Evolutionary conservation across 2,329 filamentous ascomycete genomes (phyloP), one percentile per base, ranked within the genome.

Genomic region (Sclerotinia trifoliorum): DNA sequence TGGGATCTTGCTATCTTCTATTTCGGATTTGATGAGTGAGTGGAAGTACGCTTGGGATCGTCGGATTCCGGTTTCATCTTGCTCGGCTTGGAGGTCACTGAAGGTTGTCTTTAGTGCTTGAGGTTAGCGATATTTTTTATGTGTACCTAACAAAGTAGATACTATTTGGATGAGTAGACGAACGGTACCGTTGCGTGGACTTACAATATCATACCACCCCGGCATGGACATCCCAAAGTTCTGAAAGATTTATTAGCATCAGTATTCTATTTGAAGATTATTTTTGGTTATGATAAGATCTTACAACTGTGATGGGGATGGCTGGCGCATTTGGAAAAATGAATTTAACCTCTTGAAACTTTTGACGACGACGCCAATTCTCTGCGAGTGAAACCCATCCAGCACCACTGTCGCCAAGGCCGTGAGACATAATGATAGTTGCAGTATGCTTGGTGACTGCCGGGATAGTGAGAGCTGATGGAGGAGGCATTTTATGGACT

Each of bases 371-470:
- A 67, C 93, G 88, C 90, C 91, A 97, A 80, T 94, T 93, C 82
- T 96, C 90, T 44, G 95, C 93, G 26, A 95, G 86, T 68, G 87
- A 88, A 56, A 90, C 85, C 94, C 92, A 94, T 73, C 91, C 91
- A 73, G 86, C 83, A 55, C 90, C 91, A 42, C 84, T 90, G 78
- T 98, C 95, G 71, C 95, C 95, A 51, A 99, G 83, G 19, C 95
- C 95, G 79, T 99, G 95, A 65, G 92, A 85, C 80, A 97, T 93
- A 76, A 99, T 98, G 75, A 98, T 90, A 3, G 94, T 97, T 32
- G 93, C 93, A 49, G 95, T 97, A 81, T 98, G 95, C 77, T 87
- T 88, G 77, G 87, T 91, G 46, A 91, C 82, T 52, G 94, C 92
- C 39, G 92, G 92, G 70, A 96, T 88, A 26, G 95, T 84, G 66